These are phyloP conservation scores for Anisodus acutangulus DNA, from an alignment of 257 asterid genomes.

Conservation along the genomic window DNA sequence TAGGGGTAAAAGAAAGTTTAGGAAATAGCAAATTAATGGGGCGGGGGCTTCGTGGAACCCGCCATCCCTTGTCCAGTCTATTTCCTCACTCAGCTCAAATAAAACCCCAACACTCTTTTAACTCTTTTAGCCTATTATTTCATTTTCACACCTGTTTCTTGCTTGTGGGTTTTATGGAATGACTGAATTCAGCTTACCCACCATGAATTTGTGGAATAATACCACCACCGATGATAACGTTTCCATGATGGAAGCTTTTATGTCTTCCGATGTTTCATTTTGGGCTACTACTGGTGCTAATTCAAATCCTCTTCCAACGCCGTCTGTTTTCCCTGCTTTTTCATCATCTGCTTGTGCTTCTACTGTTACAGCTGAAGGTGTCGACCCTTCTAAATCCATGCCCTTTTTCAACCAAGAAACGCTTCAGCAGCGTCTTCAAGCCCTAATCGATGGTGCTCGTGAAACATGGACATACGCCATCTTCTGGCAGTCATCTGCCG, in stretches of 20 bases:
- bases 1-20: too few relatives aligned
- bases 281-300: conserved; percentile 34
- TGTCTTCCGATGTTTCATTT: conserved; percentile 53
- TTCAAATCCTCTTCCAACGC: conserved; percentile 30
- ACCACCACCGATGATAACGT: conserved; percentile 38
- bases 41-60: conserved; percentile 49
- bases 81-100: conserved; percentile 39
- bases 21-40: conserved; percentile 32
- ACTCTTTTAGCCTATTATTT: too few relatives aligned
- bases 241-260: conserved; percentile 50
- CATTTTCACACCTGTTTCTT: background rate
- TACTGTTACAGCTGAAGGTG: conserved; percentile 39
- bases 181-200: conserved; percentile 36
- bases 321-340: background rate
- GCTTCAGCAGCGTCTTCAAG: conserved; percentile 60
- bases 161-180: conserved; percentile 29
- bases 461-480: conserved; percentile 76
- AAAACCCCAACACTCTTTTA: conserved; percentile 21
- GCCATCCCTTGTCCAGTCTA: background rate
- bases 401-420: conserved; percentile 53
- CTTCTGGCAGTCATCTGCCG: conserved; percentile 66
- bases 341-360: background rate
- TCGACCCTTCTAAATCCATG: conserved; percentile 27
- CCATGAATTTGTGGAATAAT: conserved; percentile 49
- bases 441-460: conserved; percentile 56